Base-by-base conservation (phyloP, 2,329 filamentous ascomycete genomes). In the Botryosphaeria dothidea region DNA sequence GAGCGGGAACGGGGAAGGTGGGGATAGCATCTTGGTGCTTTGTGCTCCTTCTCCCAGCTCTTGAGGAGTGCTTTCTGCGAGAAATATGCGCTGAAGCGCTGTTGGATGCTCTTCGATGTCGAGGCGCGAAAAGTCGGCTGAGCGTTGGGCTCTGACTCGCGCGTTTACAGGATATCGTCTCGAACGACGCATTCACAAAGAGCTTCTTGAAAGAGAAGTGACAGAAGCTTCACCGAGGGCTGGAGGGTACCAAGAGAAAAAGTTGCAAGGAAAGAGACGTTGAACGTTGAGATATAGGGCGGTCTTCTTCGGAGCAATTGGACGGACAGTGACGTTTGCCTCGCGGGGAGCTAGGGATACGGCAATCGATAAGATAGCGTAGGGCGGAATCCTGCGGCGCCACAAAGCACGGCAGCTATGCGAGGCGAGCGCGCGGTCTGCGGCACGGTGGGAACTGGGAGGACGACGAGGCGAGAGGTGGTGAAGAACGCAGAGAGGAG, bases 1-100 rank as follows among this genome's bases (percentile, higher is more conserved):
- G 65, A 77, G 71, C 2, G 75, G 75, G 67, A 78, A 78, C 3
- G 71, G 70, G 8, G 67, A 62, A 54, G 65, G 38, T 21, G 64
- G 13, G 23, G 64, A 65, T 25, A 62, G 51, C 65, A 66, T 66
- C 13, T 41, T 60, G 25, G 31, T 17, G 34, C 13, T 21, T 19
- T 7, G 27, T 13, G 4, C 3, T 13, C 17, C 25, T 15, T 52
- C 17, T 34, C 17, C 3, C 21, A n/a, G 9, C 8, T 9, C 4
- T 5, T 15, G 25, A 15, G 46, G 21, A 46, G 43, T 7, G n/a
- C n/a, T 34, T 11, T n/a, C n/a, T 17, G 43, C n/a, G 6, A 5
- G 21, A 25, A 49, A 29, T 23, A 15, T 3, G 29, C 15, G 49
- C 8, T 3, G 3, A 27, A 17, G 38, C 8, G 27, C 15, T 23